Evolutionary conservation across 2,329 filamentous ascomycete species (phyloP), one percentile per base, ranked within the genome.

Genomic region (Penicillium sp.): DNA sequence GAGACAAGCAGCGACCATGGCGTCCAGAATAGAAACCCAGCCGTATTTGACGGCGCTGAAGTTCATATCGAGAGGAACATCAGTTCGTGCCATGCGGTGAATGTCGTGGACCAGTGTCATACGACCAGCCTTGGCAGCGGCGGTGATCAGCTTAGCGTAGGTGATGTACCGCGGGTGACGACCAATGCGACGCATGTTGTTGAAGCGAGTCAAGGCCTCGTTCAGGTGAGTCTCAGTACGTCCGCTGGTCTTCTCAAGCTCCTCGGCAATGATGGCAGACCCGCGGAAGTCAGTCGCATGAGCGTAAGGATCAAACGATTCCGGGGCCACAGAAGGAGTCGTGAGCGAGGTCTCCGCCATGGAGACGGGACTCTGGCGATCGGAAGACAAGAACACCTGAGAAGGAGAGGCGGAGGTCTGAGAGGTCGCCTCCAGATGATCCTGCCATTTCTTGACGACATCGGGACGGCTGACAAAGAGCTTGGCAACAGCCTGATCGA

Each of bases 111-210:
- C 90, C 40, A 95, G 72, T 44, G 87, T 86, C 71, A 89, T 81
- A 64, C 91, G 89, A 63, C 87, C 82, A 56, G 90, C 86, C 64
- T 92, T 89, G 46, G 91, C 89, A 56, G 92, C 91, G 50, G 89
- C 88, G 40, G 87, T 85, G 64, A 99, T 95, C 58, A 99, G 78
- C 79, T 96, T 97, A 41, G 91, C 90, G 63, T 97, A 96, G 1
- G 91, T 95, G 70, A 95, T 93, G 75, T 97, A 97, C 52, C 92
- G 84, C 44, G 92, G 90, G 68, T 96, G 90, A 65, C 90, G 86
- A 55, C 92, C 91, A 64, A 88, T 83, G 51, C 91, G 89, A 56
- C 93, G 90, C 77, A 96, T 95, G 73, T 95, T 95, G 68, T 86
- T 88, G 73, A 97, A 89, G 60, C 89, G 87, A 56, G 78, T 79